Evolutionary conservation across 768 basidiomycete genomes (phyloP).

Genomic region (Lactarius trivialis): DNA sequence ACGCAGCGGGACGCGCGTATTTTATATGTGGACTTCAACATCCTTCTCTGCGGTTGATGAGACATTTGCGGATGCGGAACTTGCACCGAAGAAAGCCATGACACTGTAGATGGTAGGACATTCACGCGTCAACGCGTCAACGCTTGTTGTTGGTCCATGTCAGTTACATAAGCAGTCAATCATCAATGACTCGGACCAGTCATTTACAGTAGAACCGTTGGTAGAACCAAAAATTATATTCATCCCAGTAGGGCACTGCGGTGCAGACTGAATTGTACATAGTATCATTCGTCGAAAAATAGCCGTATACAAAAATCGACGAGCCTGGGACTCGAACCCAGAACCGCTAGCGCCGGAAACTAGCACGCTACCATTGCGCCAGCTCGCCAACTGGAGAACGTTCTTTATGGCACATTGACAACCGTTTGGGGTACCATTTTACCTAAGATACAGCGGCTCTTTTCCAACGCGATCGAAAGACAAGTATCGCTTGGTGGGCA

Average conservation of each 20-base stretch:
- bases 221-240: too few relatives aligned
- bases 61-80: conserved; percentile 32
- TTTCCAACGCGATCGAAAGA: background rate
- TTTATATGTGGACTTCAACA: conserved; percentile 42
- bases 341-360: conserved; percentile 60
- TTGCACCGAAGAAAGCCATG: conserved; percentile 41
- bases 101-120: background rate
- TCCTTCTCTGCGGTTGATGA: conserved; percentile 56
- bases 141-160: conserved; percentile 4
- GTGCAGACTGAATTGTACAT: background rate
- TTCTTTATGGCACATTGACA: background rate
- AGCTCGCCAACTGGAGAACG: conserved; percentile 36
- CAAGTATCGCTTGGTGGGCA: background rate
- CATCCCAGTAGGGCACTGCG: too few relatives aligned
- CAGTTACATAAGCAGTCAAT: conserved; percentile 24
- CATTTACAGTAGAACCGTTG: too few relatives aligned
- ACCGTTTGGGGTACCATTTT: background rate
- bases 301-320: conserved; percentile 35
- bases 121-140: background rate
- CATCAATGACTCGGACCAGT: too few relatives aligned
- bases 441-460: background rate
- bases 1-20: background rate
- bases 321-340: conserved; percentile 59
- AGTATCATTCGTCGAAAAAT: background rate
- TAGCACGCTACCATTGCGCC: conserved; percentile 62